Evolutionary conservation across 192 early-diverging fungal genomes (phyloP), one percentile per base, ranked within the genome.

Genomic region (Dimargaris verticillata): DNA sequence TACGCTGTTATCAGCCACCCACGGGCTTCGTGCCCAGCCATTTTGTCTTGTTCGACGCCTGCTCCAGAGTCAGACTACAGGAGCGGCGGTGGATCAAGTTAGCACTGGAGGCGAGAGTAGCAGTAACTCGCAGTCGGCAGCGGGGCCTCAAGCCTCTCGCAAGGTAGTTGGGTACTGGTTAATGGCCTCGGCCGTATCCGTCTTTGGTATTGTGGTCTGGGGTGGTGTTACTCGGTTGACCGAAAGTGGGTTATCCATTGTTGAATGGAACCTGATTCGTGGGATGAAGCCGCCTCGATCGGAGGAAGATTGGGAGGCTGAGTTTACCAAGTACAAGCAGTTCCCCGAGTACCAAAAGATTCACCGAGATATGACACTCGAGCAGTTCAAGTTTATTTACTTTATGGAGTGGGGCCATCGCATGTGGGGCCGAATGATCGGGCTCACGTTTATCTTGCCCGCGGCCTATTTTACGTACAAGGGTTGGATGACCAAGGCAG

Each of bases 351-450:
- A 93, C 72, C 91, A 92, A 71, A 76, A 88, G 83, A 73, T 93
- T 62, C 92, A 98, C 71, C 85, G 85, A 58, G 74, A 88, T 44
- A 92, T 98, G 69, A 83, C 83, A 2, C 68, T 96, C 20, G 73
- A 82, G 28, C 92, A 98, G 68, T 96, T 99, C 78, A 96, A 99
- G 74, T 82, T 74, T 58, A 99, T 96, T 62, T 99, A 93, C 71
- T 96, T 90, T 72, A 89, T 91, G 83, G 93, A 99, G 74, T 96
- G 95, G 93, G 85, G 85, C 54, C 93, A 99, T 66, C 83, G 95
- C 66, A 95, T 93, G 76, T 74, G 86, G 47, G 95, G 93, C n/a
- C 78, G 93, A 3, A 79, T 86, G 52, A 95, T 99, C 68, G 93
- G 93, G 14, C 71, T 88, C 6, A 76, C 84, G 0, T 91, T 94